A percentile compares a stretch with the other conserved stretches of the same genome.
These are phyloP conservation scores for Cucurbita ficifolia DNA, from an alignment of 306 rosid genomes.

Conservation along the genomic window DNA sequence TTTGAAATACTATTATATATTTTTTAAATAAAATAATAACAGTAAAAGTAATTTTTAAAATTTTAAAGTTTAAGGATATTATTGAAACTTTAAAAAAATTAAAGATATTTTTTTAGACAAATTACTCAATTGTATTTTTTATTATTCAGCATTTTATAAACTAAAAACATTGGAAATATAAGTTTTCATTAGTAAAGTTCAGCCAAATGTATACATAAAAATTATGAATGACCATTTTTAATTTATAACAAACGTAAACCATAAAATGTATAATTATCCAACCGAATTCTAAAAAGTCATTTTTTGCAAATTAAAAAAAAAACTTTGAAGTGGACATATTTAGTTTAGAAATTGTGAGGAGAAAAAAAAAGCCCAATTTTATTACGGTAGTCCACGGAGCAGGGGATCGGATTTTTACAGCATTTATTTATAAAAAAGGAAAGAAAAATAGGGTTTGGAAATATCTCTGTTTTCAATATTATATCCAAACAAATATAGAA, in stretches of 20 bases:
- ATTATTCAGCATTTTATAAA: too few relatives aligned
- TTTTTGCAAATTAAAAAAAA: neutral
- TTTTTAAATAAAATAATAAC: too few relatives aligned
- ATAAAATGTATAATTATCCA: neutral
- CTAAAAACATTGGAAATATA: neutral
- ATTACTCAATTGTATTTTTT: too few relatives aligned
- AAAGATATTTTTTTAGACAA: too few relatives aligned
- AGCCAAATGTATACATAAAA: neutral
- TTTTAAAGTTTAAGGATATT: too few relatives aligned
- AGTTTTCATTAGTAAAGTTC: neutral
- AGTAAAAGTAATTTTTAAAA: too few relatives aligned
- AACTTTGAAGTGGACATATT: neutral
- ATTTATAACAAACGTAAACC: neutral
- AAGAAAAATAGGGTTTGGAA: neutral
- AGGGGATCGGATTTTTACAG: neutral
- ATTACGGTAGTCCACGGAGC: neutral
- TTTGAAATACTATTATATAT: too few relatives aligned
- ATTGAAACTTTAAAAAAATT: too few relatives aligned
- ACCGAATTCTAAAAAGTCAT: neutral
- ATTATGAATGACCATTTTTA: neutral
- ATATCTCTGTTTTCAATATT: neutral
- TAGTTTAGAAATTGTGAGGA: too few relatives aligned
- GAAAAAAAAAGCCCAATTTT: too few relatives aligned
- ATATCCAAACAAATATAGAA: neutral
- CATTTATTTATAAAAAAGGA: neutral